Conservation (phyloP, 164 flowering plant species). For the Dillenia turbinata region DNA sequence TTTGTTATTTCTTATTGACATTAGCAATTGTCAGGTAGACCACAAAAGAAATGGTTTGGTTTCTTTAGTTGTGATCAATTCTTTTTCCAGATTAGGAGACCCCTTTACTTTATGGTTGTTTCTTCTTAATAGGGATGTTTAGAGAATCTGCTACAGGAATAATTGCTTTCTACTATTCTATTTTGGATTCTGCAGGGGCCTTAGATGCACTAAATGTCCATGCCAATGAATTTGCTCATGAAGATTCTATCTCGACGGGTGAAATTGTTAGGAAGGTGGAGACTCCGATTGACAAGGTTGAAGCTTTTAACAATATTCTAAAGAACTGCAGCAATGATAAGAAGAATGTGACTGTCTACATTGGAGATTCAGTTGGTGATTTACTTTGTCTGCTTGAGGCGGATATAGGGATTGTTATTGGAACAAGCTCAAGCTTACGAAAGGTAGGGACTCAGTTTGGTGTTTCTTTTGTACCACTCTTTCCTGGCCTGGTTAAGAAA, state of each 20-base stretch:
- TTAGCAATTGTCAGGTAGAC: no score
- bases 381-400: slow-evolving; percentile 62
- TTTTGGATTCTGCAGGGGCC: slow-evolving; percentile 30
- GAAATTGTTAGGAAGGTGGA: slow-evolving; percentile 46
- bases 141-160: no score
- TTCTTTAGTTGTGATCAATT: no score
- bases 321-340: slow-evolving; percentile 14
- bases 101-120: no score
- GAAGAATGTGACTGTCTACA: slow-evolving; percentile 39
- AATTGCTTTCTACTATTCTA: background rate
- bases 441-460: slow-evolving; percentile 51
- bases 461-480: slow-evolving; percentile 55
- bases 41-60: no score
- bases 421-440: slow-evolving; percentile 54
- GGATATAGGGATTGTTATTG: slow-evolving; percentile 58
- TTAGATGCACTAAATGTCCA: slow-evolving; percentile 32
- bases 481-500: slow-evolving; percentile 40
- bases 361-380: slow-evolving; percentile 67
- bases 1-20: no score
- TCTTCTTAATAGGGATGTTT: no score
- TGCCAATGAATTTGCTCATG: slow-evolving; percentile 50
- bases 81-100: no score
- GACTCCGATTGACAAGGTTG: slow-evolving; percentile 53
- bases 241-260: slow-evolving; percentile 48
- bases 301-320: slow-evolving; percentile 32